These are phyloP conservation scores for Pholiota microspora DNA, from an alignment of 768 basidiomycete genomes.

Conservation along the genomic window DNA sequence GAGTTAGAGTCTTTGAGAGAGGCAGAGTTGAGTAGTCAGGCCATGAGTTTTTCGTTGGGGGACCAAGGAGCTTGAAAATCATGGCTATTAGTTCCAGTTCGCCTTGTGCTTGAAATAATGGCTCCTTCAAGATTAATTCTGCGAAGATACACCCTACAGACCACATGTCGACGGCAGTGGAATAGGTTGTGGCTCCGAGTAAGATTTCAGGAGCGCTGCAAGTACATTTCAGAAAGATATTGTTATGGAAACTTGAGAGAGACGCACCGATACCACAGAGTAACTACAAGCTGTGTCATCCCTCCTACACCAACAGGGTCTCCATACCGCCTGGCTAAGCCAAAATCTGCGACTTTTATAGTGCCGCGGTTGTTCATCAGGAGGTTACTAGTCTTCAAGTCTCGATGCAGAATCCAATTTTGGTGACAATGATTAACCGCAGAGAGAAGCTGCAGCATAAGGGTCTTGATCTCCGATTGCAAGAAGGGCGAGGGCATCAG, in stretches of 20 bases:
- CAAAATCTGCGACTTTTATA: constrained; percentile 98
- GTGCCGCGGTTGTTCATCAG: constrained; percentile 99
- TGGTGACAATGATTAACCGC: constrained; percentile 93
- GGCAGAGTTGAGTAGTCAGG: constrained; percentile 81
- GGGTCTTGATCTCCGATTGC: constrained; percentile 97
- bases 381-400: constrained; percentile 95
- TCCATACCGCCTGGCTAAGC: constrained; percentile 91
- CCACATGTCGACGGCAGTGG: constrained; percentile 98
- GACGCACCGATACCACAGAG: constrained; percentile 92
- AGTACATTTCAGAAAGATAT: constrained; percentile 9
- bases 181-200: constrained; percentile 89
- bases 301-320: constrained; percentile 97
- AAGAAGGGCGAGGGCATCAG: constrained; percentile 96
- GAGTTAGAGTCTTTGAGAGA: constrained; percentile 71
- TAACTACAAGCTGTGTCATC: constrained; percentile 97
- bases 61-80: constrained; percentile 94
- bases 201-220: constrained; percentile 91
- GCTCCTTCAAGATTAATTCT: constrained; percentile 91
- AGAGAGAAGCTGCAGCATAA: constrained; percentile 90
- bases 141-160: constrained; percentile 99
- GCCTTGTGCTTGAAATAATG: constrained; percentile 95
- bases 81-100: constrained; percentile 90
- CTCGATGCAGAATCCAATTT: constrained; percentile 97
- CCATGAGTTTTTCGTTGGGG: constrained; percentile 88
- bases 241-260: neutral